phyloP scores from a whole-genome alignment of 2,329 filamentous ascomycete species.

The Fusarium tricinctum region DNA sequence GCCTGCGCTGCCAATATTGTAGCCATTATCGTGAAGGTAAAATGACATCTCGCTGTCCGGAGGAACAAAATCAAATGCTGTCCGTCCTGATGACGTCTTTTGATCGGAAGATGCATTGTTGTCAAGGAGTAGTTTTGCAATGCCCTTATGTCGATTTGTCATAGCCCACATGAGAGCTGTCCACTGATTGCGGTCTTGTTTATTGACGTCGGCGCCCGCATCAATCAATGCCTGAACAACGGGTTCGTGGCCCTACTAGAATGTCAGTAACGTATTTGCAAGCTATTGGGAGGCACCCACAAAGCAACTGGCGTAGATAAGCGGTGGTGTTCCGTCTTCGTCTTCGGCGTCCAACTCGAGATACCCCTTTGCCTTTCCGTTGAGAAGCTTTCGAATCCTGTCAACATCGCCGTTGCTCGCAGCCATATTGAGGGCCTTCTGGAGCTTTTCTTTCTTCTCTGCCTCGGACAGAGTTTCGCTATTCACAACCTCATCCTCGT shows the following conservation, averaged over 20 bases:
- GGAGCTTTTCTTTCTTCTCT: slow-evolving; percentile 85
- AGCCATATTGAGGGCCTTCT: slow-evolving; percentile 92
- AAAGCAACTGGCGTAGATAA: slow-evolving; percentile 99
- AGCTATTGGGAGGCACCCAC: slow-evolving; percentile 64
- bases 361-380: slow-evolving; percentile 79
- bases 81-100: slow-evolving; percentile 93
- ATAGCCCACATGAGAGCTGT: slow-evolving; percentile 99
- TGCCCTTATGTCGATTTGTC: slow-evolving; percentile 97
- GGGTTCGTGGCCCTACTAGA: slow-evolving; percentile 81
- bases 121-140: slow-evolving; percentile 92
- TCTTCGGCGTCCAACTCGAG: slow-evolving; percentile 90
- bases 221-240: slow-evolving; percentile 88
- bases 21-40: slow-evolving; percentile 94
- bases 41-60: slow-evolving; percentile 97
- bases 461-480: slow-evolving; percentile 79
- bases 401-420: slow-evolving; percentile 95
- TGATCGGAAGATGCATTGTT: slow-evolving; percentile 96
- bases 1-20: slow-evolving; percentile 85
- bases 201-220: slow-evolving; percentile 89
- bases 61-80: slow-evolving; percentile 94
- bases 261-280: slow-evolving; percentile 14
- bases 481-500: slow-evolving; percentile 83
- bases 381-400: slow-evolving; percentile 81
- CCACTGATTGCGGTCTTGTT: slow-evolving; percentile 97
- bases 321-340: slow-evolving; percentile 93